phyloP scores from a whole-genome alignment of 352 stramenopile species.

The Phytophthora uliginosa region DNA sequence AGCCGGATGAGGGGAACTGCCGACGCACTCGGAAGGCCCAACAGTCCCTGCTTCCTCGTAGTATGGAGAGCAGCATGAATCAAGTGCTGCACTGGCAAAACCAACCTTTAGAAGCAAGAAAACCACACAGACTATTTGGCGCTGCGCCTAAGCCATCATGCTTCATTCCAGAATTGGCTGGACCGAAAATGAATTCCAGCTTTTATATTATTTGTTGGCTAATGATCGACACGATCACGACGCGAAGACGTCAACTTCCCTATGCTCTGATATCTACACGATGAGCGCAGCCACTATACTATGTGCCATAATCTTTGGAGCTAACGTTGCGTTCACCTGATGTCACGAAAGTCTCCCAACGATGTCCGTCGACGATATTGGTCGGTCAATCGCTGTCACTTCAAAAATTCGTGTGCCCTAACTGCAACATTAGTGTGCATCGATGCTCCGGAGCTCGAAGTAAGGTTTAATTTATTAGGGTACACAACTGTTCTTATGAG shows the following conservation, averaged over 20 bases:
- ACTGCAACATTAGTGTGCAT: no score
- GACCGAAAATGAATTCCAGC: slow-evolving; percentile 1
- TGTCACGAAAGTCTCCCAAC: no score
- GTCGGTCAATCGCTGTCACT: no score
- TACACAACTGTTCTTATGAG: no score
- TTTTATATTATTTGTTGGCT: slow-evolving; percentile 1
- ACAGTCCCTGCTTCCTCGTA: not conserved
- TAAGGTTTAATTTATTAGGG: no score
- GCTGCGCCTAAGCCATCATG: not conserved
- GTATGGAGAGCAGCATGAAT: slow-evolving; percentile 27
- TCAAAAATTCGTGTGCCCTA: no score
- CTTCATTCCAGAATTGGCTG: slow-evolving; percentile 1
- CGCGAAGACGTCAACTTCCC: not conserved
- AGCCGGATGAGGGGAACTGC: slow-evolving; percentile 23
- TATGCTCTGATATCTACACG: slow-evolving; percentile 15
- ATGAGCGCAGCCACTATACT: not conserved
- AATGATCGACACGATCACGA: not conserved
- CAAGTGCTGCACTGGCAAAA: slow-evolving; percentile 20
- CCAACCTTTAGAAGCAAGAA: not conserved
- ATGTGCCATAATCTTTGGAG: not conserved
- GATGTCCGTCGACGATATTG: no score
- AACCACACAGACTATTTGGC: not conserved
- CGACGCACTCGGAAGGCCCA: not conserved
- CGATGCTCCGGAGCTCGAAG: not conserved
- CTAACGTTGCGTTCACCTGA: not conserved